These are phyloP conservation scores for Scytalidium lignicola DNA, from an alignment of 2,329 filamentous ascomycete genomes.

Conservation along the genomic window DNA sequence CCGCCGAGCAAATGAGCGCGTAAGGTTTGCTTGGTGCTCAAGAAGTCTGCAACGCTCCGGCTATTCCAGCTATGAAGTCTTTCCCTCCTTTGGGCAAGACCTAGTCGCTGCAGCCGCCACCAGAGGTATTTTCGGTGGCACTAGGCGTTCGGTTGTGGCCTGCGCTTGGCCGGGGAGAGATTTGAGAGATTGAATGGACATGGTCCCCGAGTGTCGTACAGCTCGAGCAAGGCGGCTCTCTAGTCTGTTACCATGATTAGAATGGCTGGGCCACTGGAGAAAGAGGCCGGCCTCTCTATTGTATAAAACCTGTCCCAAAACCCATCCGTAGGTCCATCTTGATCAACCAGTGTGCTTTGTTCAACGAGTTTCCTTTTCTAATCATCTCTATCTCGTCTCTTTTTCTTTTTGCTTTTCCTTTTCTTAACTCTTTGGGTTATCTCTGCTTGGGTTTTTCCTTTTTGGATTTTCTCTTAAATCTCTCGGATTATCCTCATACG, in stretches of 20 bases:
- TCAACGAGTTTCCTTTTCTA: conserved; percentile 2
- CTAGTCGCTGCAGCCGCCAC: not conserved
- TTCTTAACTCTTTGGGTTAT: conserved; percentile 3
- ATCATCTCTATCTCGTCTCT: conserved; percentile 4
- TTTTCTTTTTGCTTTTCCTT: conserved; percentile 9
- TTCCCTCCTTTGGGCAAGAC: not conserved
- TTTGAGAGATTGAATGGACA: too few species aligned
- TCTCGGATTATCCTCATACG: not conserved
- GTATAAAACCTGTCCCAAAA: not conserved
- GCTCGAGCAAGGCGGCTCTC: not conserved
- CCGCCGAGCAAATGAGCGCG: not conserved
- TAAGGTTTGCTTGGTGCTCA: not conserved
- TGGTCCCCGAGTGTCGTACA: not conserved
- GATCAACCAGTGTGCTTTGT: not conserved
- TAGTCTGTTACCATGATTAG: not conserved
- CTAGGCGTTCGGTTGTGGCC: not conserved
- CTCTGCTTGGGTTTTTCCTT: not conserved
- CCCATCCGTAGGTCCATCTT: not conserved
- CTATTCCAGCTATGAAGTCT: too few species aligned
- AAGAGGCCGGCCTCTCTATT: not conserved
- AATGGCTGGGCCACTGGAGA: not conserved
- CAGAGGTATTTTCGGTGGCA: not conserved
- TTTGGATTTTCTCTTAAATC: not conserved
- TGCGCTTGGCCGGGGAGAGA: not conserved
- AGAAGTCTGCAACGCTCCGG: not conserved